Evolutionary conservation across 163 green algal species (phyloP).

Genomic region (Smithsoniella earleae): DNA sequence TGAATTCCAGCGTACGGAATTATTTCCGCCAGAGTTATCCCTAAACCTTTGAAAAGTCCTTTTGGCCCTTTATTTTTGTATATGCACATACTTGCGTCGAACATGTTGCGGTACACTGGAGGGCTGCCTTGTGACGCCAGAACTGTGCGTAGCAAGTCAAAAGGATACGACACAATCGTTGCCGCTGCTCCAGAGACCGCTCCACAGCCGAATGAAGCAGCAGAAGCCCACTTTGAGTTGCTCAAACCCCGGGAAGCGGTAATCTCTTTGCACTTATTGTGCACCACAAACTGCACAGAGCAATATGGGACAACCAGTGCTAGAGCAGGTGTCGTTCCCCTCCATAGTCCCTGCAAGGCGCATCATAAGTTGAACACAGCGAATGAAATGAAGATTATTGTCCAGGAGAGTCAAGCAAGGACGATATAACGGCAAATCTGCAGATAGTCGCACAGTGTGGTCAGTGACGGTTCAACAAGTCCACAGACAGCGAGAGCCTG

Average conservation of each 20-base stretch:
- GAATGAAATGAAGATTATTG: too few relatives aligned
- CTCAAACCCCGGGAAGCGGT: slow-evolving; percentile 41
- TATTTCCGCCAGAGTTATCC: slow-evolving; percentile 91
- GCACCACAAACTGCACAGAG: slow-evolving; percentile 87
- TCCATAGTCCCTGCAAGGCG: slow-evolving; percentile 79
- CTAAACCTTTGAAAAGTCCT: slow-evolving; percentile 83
- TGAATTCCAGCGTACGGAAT: slow-evolving; percentile 93
- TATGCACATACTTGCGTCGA: slow-evolving; percentile 65
- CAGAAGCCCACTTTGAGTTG: slow-evolving; percentile 28
- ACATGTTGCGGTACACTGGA: slow-evolving; percentile 77
- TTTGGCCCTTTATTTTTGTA: slow-evolving; percentile 47
- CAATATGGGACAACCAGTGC: slow-evolving; percentile 93
- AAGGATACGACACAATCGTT: slow-evolving; percentile 89
- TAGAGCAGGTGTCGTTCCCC: slow-evolving; percentile 82
- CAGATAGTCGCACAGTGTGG: too few relatives aligned
- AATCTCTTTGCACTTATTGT: slow-evolving; percentile 66
- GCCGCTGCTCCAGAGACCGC: slow-evolving; percentile 75
- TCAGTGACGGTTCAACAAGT: too few relatives aligned
- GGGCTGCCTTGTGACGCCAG: slow-evolving; percentile 92
- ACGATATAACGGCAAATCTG: too few relatives aligned
- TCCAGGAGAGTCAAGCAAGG: too few relatives aligned
- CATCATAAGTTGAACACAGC: too few relatives aligned
- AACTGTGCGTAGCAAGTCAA: slow-evolving; percentile 93
- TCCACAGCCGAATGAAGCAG: slow-evolving; percentile 72
- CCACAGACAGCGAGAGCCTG: too few relatives aligned